Base-by-base conservation (phyloP, 2,329 filamentous ascomycete genomes). In the Ceratocystis colombiana region DNA sequence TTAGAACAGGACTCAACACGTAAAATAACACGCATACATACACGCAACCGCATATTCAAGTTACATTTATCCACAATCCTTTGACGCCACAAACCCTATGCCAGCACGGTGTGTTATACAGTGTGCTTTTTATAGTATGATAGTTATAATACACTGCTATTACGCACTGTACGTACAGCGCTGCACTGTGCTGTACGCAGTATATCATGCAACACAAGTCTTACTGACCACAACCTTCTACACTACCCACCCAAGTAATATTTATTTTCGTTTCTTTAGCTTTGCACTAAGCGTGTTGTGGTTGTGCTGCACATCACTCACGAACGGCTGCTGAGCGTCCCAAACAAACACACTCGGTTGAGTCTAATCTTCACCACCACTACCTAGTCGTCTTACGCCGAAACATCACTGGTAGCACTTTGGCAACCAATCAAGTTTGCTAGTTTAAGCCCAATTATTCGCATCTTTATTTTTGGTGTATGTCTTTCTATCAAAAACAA, bases 181-280 rank as follows among this genome's bases (percentile, higher is more conserved):
- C 53, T 17, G n/a, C 55, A 37, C 55, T 37, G 12, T 37, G 2
- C 55, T 37, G 5, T 37, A 41, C 12, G 3, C n/a, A 6, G 22
- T 15, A 25, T 53, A 6, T 53, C 48, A 28, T 53, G 20, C 48
- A 59, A 37, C 55, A 37, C 55, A 59, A 59, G 33, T 59, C 55
- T 37, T 59, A 22, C 48, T 53, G 2, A n/a, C 55, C 28, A 33
- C 8, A n/a, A 28, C 28, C 28, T 28, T 5, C 28, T 28, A 28
- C 28, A 28, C 28, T 28, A 28, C 28, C 22, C n/a, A 8, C n/a
- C 22, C 6, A 8, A 3, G 46, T n/a, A n/a, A 53, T 53, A 1
- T 22, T 10, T 53, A 12, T n/a, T 53, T 53, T 22, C 22, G 17
- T 50, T 12, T 50, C 46, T 50, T 12, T 53, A n/a, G n/a, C 48